A percentile compares a stretch with the other conserved stretches of the same genome.
phyloP scores from a whole-genome alignment of 495 filamentous ascomycete species.

The Xylaria nigripes region DNA sequence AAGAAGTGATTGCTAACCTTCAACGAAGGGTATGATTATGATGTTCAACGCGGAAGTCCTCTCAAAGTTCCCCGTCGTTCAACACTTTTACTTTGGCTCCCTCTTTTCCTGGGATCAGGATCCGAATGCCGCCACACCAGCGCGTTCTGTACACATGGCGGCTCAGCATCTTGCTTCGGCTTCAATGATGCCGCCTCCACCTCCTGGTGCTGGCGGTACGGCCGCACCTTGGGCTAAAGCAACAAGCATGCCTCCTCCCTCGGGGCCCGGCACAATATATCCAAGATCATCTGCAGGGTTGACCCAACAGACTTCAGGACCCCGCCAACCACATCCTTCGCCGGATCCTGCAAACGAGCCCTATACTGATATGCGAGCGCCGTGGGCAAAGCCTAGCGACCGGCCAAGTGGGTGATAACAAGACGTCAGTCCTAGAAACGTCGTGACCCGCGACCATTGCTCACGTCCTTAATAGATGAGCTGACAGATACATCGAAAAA shows the following conservation, averaged over 20 bases:
- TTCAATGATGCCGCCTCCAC: slow-evolving; percentile 15
- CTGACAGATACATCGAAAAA: neutral
- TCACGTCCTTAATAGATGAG: neutral
- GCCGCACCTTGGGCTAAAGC: slow-evolving; percentile 36
- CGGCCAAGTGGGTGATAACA: slow-evolving; percentile 18
- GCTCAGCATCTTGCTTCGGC: slow-evolving; percentile 43
- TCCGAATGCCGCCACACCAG: slow-evolving; percentile 46
- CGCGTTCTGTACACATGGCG: slow-evolving; percentile 46
- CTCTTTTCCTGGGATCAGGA: slow-evolving; percentile 77
- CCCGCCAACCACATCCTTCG: slow-evolving; percentile 11
- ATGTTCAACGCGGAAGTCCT: slow-evolving; percentile 96
- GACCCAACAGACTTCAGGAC: slow-evolving; percentile 14
- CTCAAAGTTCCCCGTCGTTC: slow-evolving; percentile 90
- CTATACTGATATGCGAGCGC: slow-evolving; percentile 14
- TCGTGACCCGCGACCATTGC: neutral
- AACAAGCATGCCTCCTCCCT: slow-evolving; percentile 22
- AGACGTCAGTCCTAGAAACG: neutral
- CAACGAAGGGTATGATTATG: slow-evolving; percentile 70
- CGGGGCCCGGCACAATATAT: slow-evolving; percentile 26
- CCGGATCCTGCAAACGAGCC: slow-evolving; percentile 12
- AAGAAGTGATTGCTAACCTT: slow-evolving; percentile 5
- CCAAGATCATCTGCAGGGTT: slow-evolving; percentile 21
- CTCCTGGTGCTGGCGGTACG: slow-evolving; percentile 19
- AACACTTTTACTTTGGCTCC: slow-evolving; percentile 90
- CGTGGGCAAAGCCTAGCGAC: slow-evolving; percentile 23